Conservation (phyloP, 2,329 filamentous ascomycete genomes). For the Cladosporium halotolerans region DNA sequence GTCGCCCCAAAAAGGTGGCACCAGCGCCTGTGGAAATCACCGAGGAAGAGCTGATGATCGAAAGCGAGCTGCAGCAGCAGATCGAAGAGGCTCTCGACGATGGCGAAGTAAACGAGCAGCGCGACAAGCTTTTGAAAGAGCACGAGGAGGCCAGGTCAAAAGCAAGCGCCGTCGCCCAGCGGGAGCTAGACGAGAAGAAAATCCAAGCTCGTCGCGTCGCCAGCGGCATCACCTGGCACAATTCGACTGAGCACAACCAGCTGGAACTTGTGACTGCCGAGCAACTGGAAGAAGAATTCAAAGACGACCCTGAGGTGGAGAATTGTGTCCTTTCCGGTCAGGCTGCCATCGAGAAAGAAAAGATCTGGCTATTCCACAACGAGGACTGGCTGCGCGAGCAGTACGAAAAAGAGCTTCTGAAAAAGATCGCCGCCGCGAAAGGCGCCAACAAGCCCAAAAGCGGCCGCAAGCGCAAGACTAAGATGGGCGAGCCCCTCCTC, state of each 20-base stretch:
- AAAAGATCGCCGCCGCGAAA: constrained; percentile 55
- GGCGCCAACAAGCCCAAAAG: constrained; percentile 34
- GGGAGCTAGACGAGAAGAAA: constrained; percentile 36
- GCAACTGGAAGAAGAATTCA: constrained; percentile 62
- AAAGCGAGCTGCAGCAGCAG: constrained; percentile 41
- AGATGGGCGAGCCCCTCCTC: constrained; percentile 37
- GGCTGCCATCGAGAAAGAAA: constrained; percentile 77
- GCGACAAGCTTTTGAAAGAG: constrained; percentile 25
- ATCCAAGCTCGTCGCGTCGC: constrained; percentile 45
- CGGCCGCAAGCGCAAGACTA: constrained; percentile 38
- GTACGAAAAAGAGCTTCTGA: constrained; percentile 73
- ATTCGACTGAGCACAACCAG: constrained; percentile 15
- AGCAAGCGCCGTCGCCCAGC: constrained; percentile 24
- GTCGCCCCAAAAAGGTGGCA: constrained; percentile 25
- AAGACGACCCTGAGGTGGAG: constrained; percentile 78
- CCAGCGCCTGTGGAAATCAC: constrained; percentile 31
- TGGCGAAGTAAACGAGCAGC: constrained; percentile 23
- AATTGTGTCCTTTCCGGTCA: constrained; percentile 68
- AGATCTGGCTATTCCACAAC: constrained; percentile 91
- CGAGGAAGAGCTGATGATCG: constrained; percentile 42
- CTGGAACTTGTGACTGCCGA: constrained; percentile 21
- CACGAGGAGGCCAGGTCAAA: constrained; percentile 26
- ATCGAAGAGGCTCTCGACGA: constrained; percentile 33
- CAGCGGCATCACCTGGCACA: constrained; percentile 41
- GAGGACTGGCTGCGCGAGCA: constrained; percentile 85